phyloP scores from a whole-genome alignment of 192 early-diverging fungal species.

The Phlyctochytrium planicorne region DNA sequence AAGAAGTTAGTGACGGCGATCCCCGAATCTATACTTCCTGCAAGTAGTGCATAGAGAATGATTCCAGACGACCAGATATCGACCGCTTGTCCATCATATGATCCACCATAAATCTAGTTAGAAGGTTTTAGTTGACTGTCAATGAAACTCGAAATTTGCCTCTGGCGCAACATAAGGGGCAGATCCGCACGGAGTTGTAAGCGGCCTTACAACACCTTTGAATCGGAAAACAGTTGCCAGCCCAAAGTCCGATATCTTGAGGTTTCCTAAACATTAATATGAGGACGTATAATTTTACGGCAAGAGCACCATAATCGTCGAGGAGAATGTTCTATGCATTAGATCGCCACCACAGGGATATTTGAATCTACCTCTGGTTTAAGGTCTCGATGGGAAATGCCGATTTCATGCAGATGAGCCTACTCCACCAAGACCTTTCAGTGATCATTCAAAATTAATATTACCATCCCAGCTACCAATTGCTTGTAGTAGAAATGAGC shows the following conservation, averaged over 20 bases:
- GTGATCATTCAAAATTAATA: neutral
- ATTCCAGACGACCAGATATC: conserved; percentile 74
- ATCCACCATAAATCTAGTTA: conserved; percentile 47
- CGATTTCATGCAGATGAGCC: conserved; percentile 52
- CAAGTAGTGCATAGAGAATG: conserved; percentile 67
- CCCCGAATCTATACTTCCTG: conserved; percentile 58
- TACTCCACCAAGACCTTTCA: conserved; percentile 4
- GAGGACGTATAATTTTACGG: conserved; percentile 6
- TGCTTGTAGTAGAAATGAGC: conserved; percentile 74
- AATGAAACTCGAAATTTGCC: neutral
- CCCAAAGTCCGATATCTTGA: conserved; percentile 75
- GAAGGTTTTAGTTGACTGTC: neutral
- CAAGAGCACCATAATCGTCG: conserved; percentile 39
- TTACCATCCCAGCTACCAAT: conserved; percentile 64
- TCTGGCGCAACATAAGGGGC: conserved; percentile 65
- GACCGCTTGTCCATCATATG: conserved; percentile 60
- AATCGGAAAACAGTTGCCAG: conserved; percentile 64
- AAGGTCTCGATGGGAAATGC: conserved; percentile 69
- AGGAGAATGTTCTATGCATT: conserved; percentile 51
- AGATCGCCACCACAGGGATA: neutral
- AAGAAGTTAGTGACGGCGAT: neutral
- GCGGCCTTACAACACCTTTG: conserved; percentile 48
- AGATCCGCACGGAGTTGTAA: conserved; percentile 70
- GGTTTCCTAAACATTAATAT: conserved; percentile 45
- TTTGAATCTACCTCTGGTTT: conserved; percentile 63